phyloP scores from a whole-genome alignment of 106 monocot species.

The Xerophyta viscosa region DNA sequence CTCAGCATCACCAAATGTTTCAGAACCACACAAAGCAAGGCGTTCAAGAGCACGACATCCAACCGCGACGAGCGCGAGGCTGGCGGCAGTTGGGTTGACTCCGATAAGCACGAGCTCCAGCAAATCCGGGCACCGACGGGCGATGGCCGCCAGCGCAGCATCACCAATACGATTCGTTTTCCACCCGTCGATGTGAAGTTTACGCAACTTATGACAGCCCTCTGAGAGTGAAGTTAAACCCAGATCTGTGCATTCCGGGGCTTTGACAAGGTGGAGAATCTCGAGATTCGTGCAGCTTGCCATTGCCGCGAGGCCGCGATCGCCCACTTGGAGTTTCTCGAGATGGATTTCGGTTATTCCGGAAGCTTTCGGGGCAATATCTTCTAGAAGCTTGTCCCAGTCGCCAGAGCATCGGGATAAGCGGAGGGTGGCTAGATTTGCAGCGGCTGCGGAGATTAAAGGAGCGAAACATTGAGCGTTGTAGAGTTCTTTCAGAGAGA shows the following conservation, averaged over 20 bases:
- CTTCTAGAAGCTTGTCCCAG: conserved; percentile 57
- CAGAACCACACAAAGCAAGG: conserved; percentile 58
- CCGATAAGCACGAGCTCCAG: conserved; percentile 81
- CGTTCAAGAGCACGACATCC: conserved; percentile 54
- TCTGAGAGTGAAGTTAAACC: conserved; percentile 38
- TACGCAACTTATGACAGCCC: conserved; percentile 48
- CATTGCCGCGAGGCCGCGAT: conserved; percentile 46
- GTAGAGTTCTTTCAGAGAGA: conserved; percentile 71
- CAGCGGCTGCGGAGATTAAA: conserved; percentile 31
- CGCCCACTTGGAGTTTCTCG: conserved; percentile 69
- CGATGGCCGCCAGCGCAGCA: conserved; percentile 38
- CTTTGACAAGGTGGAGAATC: conserved; percentile 74
- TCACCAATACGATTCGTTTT: conserved; percentile 76
- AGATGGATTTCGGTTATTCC: conserved; percentile 60
- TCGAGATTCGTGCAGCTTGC: conserved; percentile 39
- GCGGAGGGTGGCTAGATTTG: conserved; percentile 52
- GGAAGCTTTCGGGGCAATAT: conserved; percentile 19
- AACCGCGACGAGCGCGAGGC: conserved; percentile 43
- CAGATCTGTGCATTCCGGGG: conserved; percentile 54
- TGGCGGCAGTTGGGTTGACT: conserved; percentile 63
- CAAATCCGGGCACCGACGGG: conserved; percentile 41
- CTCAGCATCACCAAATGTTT: conserved; percentile 78
- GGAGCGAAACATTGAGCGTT: conserved; percentile 69
- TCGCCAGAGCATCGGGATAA: conserved; percentile 68
- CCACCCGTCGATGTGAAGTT: conserved; percentile 83